Conservation (phyloP, 345 rosid genomes). For the Populus euphratica region DNA sequence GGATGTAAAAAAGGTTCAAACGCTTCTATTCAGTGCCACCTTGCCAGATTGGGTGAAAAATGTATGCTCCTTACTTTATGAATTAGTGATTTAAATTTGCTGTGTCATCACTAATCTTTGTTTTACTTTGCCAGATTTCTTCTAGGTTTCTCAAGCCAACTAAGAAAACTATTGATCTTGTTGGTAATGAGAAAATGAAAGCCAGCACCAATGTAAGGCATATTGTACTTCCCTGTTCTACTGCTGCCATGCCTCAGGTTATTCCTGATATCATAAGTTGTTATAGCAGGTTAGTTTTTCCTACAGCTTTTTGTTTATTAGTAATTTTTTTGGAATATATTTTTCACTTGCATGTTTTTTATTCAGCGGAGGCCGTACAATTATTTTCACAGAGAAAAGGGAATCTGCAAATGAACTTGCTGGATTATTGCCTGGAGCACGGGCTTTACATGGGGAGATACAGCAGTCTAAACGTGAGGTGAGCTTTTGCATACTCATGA, state of each 20-base stretch:
- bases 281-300: slow-evolving; percentile 68
- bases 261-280: slow-evolving; percentile 91
- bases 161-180: slow-evolving; percentile 91
- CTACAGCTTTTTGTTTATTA: not conserved
- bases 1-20: slow-evolving; percentile 83
- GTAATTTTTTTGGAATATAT: not conserved
- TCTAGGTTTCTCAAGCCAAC: slow-evolving; percentile 63
- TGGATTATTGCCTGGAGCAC: slow-evolving; percentile 78
- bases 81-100: not conserved
- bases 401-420: slow-evolving; percentile 88
- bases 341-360: slow-evolving; percentile 9
- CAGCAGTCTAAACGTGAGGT: slow-evolving; percentile 96
- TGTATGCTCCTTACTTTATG: slow-evolving; percentile 40
- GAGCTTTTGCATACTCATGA: not conserved
- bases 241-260: slow-evolving; percentile 65
- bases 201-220: slow-evolving; percentile 91
- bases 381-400: slow-evolving; percentile 84
- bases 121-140: slow-evolving; percentile 50
- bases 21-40: slow-evolving; percentile 98
- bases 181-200: slow-evolving; percentile 96
- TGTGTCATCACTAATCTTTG: not conserved
- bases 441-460: slow-evolving; percentile 90
- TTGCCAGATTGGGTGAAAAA: slow-evolving; percentile 82
- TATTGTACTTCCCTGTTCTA: slow-evolving; percentile 72
- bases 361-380: slow-evolving; percentile 87